These are phyloP conservation scores for Lojkania enalia DNA, from an alignment of 2,329 filamentous ascomycete species.

Conservation along the genomic window DNA sequence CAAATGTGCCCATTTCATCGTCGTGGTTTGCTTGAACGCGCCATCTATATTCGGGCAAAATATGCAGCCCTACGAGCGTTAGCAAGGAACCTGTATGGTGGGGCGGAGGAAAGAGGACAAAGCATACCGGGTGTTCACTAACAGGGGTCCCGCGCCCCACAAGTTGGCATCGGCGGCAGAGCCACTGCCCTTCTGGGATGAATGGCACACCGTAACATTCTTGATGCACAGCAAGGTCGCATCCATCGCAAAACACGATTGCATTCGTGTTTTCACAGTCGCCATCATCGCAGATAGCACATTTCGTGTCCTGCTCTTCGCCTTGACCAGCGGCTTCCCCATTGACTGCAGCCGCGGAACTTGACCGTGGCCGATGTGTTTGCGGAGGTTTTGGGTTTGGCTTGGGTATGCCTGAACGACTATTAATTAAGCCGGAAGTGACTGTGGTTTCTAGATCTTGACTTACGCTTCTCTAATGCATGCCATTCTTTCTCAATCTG, in stretches of 20 bases:
- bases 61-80: constrained; percentile 64
- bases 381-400: constrained; percentile 95
- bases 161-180: constrained; percentile 94
- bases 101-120: constrained; percentile 1
- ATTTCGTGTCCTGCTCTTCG: constrained; percentile 96
- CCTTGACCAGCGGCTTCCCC: constrained; percentile 79
- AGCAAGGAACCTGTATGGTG: constrained; percentile 15
- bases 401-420: constrained; percentile 72
- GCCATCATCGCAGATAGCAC: constrained; percentile 97
- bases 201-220: constrained; percentile 99
- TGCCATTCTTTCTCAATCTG: constrained; percentile 99
- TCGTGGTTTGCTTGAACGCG: constrained; percentile 97
- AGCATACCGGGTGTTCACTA: constrained; percentile 49
- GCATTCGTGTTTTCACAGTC: constrained; percentile 99
- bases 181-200: constrained; percentile 97
- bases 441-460: neutral
- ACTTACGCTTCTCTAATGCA: constrained; percentile 78
- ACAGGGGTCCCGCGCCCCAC: constrained; percentile 88
- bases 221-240: constrained; percentile 95
- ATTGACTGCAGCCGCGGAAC: constrained; percentile 92
- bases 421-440: constrained; percentile 7
- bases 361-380: constrained; percentile 88
- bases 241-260: constrained; percentile 98
- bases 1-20: constrained; percentile 94
- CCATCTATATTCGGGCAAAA: constrained; percentile 98